Evolutionary conservation across 1,284 basidiomycete species (phyloP), one percentile per base, ranked within the genome.

Genomic region (Ceratobasidium sp.): DNA sequence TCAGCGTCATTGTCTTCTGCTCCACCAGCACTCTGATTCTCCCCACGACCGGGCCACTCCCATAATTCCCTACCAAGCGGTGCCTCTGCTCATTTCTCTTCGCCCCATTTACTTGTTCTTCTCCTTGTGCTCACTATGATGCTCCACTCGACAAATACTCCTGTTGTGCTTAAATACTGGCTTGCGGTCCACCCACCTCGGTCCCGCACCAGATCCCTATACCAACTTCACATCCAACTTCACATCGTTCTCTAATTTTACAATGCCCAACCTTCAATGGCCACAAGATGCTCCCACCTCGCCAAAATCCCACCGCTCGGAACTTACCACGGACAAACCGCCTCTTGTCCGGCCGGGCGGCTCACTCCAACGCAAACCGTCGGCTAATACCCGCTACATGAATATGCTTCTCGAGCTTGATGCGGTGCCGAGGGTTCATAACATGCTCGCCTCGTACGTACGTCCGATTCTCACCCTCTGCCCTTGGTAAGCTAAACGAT

Each of bases 331-430:
- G 19, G 51, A 51, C 32, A 70, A 43, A 46, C 29, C n/a, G 1
- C 34, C 51, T 6, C 40, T 59, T 2, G 59, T 40, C n/a, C 52
- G 52, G 29, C 68, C 54, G n/a, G 54, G 54, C 29, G 66, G 29
- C 4, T 52, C 68, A 13, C 52, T 70, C 8, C 40, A 59, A 43
- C 68, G 68, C 54, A 51, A 22, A 11, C 54, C 68, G 7, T 70
- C 76, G 11, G 78, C 54, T 17, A 79, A 76, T 62, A 80, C 87
- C 6, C 84, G 83, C 76, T 88, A 88, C 77, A 83, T 87, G 79
- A 86, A 86, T 76, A 88, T 88, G 87, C 82, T 88, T 52, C 83
- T 88, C 19, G 87, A 86, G 3, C 80, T 87, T 6, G 87, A 88
- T 79, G 83, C 82, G 75, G 87, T 88, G 61, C 86, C 86, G 3